Conservation (phyloP, 148 eudicot species). For the Rhododendron simsii region DNA sequence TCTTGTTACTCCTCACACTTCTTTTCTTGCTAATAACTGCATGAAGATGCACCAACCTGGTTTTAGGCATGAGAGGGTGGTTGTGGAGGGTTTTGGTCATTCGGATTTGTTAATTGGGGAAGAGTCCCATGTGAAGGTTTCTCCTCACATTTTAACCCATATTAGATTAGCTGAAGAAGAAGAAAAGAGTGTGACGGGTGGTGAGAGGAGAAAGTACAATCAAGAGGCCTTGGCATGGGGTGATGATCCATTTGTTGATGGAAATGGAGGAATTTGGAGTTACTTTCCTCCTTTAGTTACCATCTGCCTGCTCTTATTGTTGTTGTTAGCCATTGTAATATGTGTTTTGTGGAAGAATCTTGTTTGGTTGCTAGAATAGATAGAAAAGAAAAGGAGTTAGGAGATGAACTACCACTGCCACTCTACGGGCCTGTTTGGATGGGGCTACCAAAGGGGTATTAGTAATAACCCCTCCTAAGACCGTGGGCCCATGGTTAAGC, state of each 20-base stretch:
- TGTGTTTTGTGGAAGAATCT: background rate
- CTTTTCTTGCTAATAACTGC: too few relatives aligned
- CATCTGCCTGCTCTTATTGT: slow-evolving; percentile 4
- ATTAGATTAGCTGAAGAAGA: slow-evolving; percentile 27
- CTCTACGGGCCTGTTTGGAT: too few relatives aligned
- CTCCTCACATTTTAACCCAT: slow-evolving; percentile 24
- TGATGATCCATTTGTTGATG: slow-evolving; percentile 22
- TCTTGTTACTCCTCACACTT: too few relatives aligned
- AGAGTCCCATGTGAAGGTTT: slow-evolving; percentile 24
- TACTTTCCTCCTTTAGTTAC: slow-evolving; percentile 7
- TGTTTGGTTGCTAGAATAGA: background rate
- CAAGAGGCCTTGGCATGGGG: slow-evolving; percentile 23
- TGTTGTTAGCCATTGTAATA: slow-evolving; percentile 4
- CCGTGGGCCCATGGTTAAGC: too few relatives aligned
- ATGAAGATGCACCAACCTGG: too few relatives aligned
- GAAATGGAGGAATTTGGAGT: slow-evolving; percentile 5
- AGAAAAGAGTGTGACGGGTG: background rate
- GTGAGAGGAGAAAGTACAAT: slow-evolving; percentile 1
- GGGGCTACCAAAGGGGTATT: too few relatives aligned
- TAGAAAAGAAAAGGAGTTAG: background rate
- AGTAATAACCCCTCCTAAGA: too few relatives aligned
- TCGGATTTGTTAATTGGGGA: background rate
- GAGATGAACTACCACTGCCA: background rate
- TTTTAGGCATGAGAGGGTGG: too few relatives aligned
- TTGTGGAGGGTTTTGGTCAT: too few relatives aligned